These are phyloP conservation scores for Trichoderma lentiforme DNA, from an alignment of 2,329 filamentous ascomycete species.

Conservation along the genomic window DNA sequence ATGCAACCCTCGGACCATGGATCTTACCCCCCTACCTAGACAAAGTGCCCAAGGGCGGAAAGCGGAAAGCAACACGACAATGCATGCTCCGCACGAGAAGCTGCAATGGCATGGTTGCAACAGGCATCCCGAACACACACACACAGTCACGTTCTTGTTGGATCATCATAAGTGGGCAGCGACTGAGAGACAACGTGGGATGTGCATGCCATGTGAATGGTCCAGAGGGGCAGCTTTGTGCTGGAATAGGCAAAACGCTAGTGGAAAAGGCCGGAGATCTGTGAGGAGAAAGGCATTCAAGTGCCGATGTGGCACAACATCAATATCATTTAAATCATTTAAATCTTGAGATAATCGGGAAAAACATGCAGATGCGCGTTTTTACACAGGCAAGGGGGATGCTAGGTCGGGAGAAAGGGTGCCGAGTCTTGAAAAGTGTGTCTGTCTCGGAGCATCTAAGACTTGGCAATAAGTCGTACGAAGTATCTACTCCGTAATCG, in stretches of 20 bases:
- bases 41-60: neutral
- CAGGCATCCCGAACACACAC: neutral
- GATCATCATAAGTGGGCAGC: conserved; percentile 12
- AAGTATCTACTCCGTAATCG: neutral
- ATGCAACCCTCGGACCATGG: neutral
- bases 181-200: conserved; percentile 18
- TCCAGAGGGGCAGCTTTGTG: neutral
- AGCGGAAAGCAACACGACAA: neutral
- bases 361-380: neutral
- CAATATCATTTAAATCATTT: neutral
- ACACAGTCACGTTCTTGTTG: conserved; percentile 13
- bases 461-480: neutral
- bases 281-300: neutral
- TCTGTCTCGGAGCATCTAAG: neutral
- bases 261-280: neutral
- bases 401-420: neutral
- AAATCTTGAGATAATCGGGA: neutral
- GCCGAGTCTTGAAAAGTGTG: neutral
- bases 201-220: conserved; percentile 17
- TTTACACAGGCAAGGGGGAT: neutral
- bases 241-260: conserved; percentile 2
- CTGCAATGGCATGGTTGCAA: conserved; percentile 5
- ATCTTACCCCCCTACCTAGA: neutral
- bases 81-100: conserved; percentile 5
- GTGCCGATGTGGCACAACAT: conserved; percentile 8